These are phyloP conservation scores for Chamaecyparis obtusa DNA, from an alignment of 75 land plant species.

Conservation along the genomic window DNA sequence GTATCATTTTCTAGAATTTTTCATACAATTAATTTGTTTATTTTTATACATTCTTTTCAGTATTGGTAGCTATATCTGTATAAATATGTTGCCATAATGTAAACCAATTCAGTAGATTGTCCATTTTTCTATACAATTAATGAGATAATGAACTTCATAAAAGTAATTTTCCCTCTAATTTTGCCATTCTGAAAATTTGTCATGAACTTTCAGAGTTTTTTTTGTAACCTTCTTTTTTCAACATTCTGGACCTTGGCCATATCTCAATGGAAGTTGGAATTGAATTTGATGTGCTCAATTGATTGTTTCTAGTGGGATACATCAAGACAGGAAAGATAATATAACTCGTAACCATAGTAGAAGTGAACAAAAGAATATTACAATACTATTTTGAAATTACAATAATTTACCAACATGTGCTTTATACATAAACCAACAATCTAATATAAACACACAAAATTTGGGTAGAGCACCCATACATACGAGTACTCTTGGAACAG, in stretches of 20 bases:
- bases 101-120: neutral
- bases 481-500: no score
- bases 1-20: neutral
- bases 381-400: no score
- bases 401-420: no score
- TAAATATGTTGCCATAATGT: neutral
- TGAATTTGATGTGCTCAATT: neutral
- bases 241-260: neutral
- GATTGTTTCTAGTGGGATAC: slow-evolving; percentile 63
- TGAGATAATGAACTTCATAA: neutral
- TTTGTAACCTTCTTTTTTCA: neutral
- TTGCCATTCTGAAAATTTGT: neutral
- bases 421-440: no score
- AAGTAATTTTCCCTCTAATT: neutral
- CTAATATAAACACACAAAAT: no score
- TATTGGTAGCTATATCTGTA: neutral
- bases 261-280: neutral
- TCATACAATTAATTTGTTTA: neutral
- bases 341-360: no score
- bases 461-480: no score
- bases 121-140: neutral
- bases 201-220: neutral
- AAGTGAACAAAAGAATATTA: no score
- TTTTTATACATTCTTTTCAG: no score
- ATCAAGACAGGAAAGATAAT: slow-evolving; percentile 73